A percentile compares a stretch with the other conserved stretches of the same genome.
phyloP scores from a whole-genome alignment of 164 flowering plant genomes.

The Cinnamomum chago region DNA sequence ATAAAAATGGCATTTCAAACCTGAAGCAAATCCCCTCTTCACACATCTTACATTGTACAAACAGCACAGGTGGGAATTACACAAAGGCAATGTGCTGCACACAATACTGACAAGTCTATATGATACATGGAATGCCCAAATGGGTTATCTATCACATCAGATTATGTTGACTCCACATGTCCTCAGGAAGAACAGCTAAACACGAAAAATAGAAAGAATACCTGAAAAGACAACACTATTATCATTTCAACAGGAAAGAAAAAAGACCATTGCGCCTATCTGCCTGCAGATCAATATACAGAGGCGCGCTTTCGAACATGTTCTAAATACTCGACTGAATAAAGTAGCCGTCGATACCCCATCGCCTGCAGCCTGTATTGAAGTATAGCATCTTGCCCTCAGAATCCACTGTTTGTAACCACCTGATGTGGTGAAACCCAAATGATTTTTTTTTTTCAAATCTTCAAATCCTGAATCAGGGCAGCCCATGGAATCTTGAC shows the following conservation, averaged over 20 bases:
- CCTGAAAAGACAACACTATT: conserved; percentile 15
- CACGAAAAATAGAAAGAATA: conserved; percentile 17
- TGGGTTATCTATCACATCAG: conserved; percentile 17
- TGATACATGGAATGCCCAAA: background rate
- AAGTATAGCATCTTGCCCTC: background rate
- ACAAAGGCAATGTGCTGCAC: conserved; percentile 15
- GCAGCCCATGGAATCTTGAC: background rate
- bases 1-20: background rate
- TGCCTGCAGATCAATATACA: conserved; percentile 61
- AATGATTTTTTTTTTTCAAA: background rate
- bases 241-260: conserved; percentile 27
- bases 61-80: conserved; percentile 17
- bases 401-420: background rate
- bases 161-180: conserved; percentile 8
- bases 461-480: conserved; percentile 2
- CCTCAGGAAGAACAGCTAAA: conserved; percentile 5
- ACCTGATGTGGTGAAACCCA: background rate
- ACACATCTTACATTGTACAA: conserved; percentile 34
- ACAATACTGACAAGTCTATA: conserved; percentile 9
- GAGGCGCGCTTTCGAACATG: conserved; percentile 13
- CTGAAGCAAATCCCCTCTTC: conserved; percentile 15
- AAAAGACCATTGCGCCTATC: conserved; percentile 21
- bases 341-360: background rate
- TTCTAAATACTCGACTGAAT: conserved; percentile 4
- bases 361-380: background rate